Evolutionary conservation across 257 asterid genomes (phyloP).

Genomic region (Verbascum thapsus): DNA sequence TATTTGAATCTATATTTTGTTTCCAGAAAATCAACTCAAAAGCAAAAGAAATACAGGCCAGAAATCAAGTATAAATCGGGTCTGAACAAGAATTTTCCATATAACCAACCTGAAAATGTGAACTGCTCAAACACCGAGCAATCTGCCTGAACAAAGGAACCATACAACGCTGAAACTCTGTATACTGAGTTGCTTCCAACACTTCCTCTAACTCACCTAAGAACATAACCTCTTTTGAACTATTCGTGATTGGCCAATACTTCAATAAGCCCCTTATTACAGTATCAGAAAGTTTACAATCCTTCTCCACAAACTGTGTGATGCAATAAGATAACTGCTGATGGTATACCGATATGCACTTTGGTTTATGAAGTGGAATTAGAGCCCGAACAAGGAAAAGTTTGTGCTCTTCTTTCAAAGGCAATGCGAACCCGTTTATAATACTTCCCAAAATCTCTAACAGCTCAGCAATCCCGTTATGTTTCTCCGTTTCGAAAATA

Average conservation of each 20-base stretch:
- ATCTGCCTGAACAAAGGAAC: conserved; percentile 53
- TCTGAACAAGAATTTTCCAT: background rate
- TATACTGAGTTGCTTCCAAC: conserved; percentile 58
- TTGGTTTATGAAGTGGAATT: conserved; percentile 75
- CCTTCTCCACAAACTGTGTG: conserved; percentile 62
- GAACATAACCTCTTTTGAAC: conserved; percentile 70
- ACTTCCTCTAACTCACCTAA: conserved; percentile 63
- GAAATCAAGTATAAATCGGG: too few species aligned
- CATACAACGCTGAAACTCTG: conserved; percentile 61
- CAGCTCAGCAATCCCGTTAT: conserved; percentile 68
- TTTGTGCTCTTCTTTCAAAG: conserved; percentile 72
- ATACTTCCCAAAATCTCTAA: conserved; percentile 70
- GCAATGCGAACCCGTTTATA: conserved; percentile 71
- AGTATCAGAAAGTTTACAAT: conserved; percentile 61
- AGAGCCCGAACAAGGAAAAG: conserved; percentile 66
- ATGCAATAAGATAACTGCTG: conserved; percentile 64
- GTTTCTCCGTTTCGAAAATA: conserved; percentile 69
- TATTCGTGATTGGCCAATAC: conserved; percentile 67
- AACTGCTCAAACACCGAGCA: conserved; percentile 50
- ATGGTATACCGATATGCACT: conserved; percentile 54
- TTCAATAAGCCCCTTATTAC: conserved; percentile 54
- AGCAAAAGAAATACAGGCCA: too few species aligned
- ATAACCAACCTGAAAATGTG: conserved; percentile 58
- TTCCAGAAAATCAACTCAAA: too few species aligned
- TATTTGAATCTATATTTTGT: too few species aligned